Base-by-base conservation (phyloP, 2,329 filamentous ascomycete species). In the Paraphaeosphaeria minitans region DNA sequence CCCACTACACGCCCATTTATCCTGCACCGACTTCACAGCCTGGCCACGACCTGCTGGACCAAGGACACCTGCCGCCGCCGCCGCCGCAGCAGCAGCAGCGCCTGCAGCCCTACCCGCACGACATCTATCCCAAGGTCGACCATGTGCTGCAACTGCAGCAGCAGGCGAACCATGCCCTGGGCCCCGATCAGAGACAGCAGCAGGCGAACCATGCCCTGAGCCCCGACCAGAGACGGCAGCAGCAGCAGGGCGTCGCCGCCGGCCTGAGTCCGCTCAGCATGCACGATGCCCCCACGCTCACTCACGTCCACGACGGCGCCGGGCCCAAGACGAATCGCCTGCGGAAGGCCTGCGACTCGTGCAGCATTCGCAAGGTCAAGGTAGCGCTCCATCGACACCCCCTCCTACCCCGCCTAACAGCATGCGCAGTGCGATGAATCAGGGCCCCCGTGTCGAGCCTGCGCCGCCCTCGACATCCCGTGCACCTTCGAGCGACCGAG, bases 401-500 rank as follows among this genome's bases (percentile, higher is more conserved):
- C 31, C n/a, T 29, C 35, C 9, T 19, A 3, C 35, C 19, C 31
- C 43, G 24, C 33, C 66, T 72, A 49, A 71, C 54, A 3, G 16
- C 21, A 9, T 47, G 47, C 53, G 35, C 46, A 88, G 84, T 89
- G 87, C 76, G 87, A 89, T 70, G 85, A 88, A 67, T 81, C 81
- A 42, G 86, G 86, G n/a, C 85, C 86, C 29, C 87, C 87, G 48
- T 90, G 87, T 77, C 80, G 84, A 70, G 87, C 87, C 48, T 90
- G 87, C 74, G 81, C 84, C 43, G 83, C 84, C 53, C 79, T 89
- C 63, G 86, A 88, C 61, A 89, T 89, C 50, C 86, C 86, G 27
- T 90, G 87, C 72, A 89, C 87, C 57, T 89, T 87, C 71, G 82
- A 87, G 49, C 80, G 87, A 62, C 86, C 86, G 27, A 88, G 84